These are phyloP conservation scores for Tylopilus felleus DNA, from an alignment of 768 basidiomycete species.

Conservation along the genomic window DNA sequence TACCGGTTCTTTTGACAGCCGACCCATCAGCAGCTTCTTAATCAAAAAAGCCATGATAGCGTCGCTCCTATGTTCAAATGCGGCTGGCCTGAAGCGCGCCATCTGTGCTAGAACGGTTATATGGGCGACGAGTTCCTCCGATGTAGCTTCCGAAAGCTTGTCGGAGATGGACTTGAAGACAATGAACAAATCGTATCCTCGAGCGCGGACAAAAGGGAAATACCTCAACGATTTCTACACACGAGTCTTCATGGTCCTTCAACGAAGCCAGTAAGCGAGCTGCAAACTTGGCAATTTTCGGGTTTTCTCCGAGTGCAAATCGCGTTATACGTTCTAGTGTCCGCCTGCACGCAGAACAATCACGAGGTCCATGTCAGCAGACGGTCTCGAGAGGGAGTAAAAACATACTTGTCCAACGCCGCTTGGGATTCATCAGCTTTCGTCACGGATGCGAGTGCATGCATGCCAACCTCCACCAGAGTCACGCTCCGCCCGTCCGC, in stretches of 20 bases:
- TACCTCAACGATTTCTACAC: constrained; percentile 64
- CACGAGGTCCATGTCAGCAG: not conserved
- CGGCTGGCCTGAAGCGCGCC: constrained; percentile 60
- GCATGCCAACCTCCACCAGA: constrained; percentile 65
- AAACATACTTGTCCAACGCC: constrained; percentile 64
- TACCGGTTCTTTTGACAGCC: constrained; percentile 45
- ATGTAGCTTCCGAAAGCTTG: constrained; percentile 43
- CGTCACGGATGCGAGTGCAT: constrained; percentile 69
- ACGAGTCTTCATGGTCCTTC: constrained; percentile 48
- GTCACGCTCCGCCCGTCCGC: constrained; percentile 55
- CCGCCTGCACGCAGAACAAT: constrained; percentile 35
- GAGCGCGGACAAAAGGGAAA: not conserved
- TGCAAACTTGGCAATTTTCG: constrained; percentile 80
- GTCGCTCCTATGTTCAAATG: constrained; percentile 78
- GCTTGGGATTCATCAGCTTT: constrained; percentile 55
- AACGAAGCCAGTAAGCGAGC: constrained; percentile 66
- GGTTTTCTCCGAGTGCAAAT: constrained; percentile 56
- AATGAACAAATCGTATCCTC: not conserved
- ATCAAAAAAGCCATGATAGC: constrained; percentile 68
- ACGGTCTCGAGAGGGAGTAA: not conserved
- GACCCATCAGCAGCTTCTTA: constrained; percentile 65
- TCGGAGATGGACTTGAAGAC: constrained; percentile 54
- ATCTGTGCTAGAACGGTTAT: constrained; percentile 74
- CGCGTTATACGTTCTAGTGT: constrained; percentile 61
- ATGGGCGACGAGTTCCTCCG: constrained; percentile 58